Base-by-base conservation (phyloP, 768 basidiomycete genomes). In the Suillus brevipes region DNA sequence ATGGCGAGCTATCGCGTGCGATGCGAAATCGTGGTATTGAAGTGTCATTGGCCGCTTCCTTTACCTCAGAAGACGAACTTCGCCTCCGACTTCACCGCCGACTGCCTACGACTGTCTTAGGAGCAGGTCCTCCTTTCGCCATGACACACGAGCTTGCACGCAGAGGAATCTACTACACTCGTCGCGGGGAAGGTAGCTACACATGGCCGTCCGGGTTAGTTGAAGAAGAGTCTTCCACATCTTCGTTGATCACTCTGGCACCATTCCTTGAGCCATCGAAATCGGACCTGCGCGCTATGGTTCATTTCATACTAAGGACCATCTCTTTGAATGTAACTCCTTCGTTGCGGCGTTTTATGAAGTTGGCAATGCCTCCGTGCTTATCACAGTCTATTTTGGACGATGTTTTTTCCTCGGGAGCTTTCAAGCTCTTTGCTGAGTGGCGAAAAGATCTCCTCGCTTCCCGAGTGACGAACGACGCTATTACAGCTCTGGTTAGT, bases 1-100 rank as follows among this genome's bases (percentile, higher is more conserved):
- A 90, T 66, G 97, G 97, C 53, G 97, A 99, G 77, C 80, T 99
- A 13, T 99, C 97, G 2, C 85, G 97, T 43, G 97, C 97, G 2
- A 99, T 99, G 97, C 90, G 97, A 31, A 99, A 99, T 78, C 88
- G 97, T 64, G 97, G 97, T 20, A 81, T 97, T 42, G 97, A 99
- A 76, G 84, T 98, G 56, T 83, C 84, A 36, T 70, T 95, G 62
- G 62, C 82, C 12, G 60, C 72, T 6, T 61, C 64, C 23, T 74
- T 77, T 57, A 71, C 73, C 16, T 68, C 78, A 13, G 85, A 88
- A 64, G 89, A 90, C 67, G n/a, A 38, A 10, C 62, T 61, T 37
- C 80, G 84, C 31, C 64, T 89, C 18, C 75, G 77, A 18, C 82
- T 87, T 63, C 77, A 83, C 70, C 66, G 78, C 38, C 82, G 87